Evolutionary conservation across 2,329 filamentous ascomycete genomes (phyloP).

Genomic region (Orbilia blumenaviensis): DNA sequence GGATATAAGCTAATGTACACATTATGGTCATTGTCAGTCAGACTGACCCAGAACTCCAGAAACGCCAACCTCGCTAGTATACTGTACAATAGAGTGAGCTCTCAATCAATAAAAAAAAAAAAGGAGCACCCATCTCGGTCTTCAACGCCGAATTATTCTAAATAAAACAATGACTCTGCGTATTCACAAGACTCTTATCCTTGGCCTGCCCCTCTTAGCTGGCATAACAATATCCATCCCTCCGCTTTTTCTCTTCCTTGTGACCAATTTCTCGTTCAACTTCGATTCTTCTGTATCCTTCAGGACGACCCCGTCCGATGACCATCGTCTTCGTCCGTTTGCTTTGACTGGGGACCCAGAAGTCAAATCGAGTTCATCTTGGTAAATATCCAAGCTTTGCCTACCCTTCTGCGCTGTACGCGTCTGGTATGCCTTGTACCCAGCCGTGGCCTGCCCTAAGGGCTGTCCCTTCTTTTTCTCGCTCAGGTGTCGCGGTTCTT

Average conservation of each 20-base stretch:
- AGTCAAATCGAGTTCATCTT: constrained; percentile 48
- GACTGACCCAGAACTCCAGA: neutral
- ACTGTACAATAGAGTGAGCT: constrained; percentile 1
- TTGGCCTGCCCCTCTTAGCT: constrained; percentile 4
- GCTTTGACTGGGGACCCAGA: neutral
- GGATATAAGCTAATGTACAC: neutral
- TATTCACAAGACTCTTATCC: constrained; percentile 8
- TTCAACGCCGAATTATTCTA: neutral
- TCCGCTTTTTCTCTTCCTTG: neutral
- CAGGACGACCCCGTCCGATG: neutral
- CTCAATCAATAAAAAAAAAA: neutral
- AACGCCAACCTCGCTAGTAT: constrained; percentile 7
- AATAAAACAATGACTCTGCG: neutral
- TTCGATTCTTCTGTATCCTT: constrained; percentile 24
- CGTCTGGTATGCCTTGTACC: neutral
- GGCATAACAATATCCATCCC: neutral
- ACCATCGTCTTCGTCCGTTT: neutral
- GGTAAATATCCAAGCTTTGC: constrained; percentile 24
- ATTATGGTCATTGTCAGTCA: neutral
- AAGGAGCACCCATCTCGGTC: neutral
- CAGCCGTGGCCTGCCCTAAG: neutral
- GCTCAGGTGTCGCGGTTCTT: neutral
- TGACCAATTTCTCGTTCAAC: constrained; percentile 11
- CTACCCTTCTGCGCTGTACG: neutral
- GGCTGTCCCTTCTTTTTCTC: neutral